A percentile compares a stretch with the other conserved stretches of the same genome.
These are phyloP conservation scores for Cladorrhinum sp. DNA, from an alignment of 2,329 filamentous ascomycete genomes.

Conservation along the genomic window DNA sequence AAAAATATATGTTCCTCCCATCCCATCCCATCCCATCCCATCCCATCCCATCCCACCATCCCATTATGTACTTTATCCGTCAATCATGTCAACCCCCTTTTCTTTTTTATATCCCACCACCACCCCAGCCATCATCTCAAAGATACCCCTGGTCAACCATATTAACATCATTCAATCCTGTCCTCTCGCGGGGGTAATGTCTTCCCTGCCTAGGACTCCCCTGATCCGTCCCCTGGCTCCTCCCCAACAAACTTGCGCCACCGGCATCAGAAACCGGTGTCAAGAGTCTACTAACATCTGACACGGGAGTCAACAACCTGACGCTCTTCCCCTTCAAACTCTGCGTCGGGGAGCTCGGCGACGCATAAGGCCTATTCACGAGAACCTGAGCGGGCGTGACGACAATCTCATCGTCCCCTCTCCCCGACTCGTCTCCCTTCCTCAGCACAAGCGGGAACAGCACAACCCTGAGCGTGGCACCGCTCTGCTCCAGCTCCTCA, in stretches of 20 bases:
- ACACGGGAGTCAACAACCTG: slow-evolving; percentile 43
- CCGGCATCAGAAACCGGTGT: slow-evolving; percentile 49
- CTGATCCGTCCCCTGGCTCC: slow-evolving; percentile 17
- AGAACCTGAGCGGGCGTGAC: slow-evolving; percentile 94
- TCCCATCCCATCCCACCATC: too few relatives aligned
- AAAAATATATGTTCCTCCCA: neutral
- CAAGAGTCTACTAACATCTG: slow-evolving; percentile 15
- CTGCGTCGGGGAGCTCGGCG: slow-evolving; percentile 9
- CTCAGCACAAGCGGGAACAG: slow-evolving; percentile 96
- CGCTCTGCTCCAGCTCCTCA: slow-evolving; percentile 73
- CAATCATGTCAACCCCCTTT: neutral
- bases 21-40: too few relatives aligned
- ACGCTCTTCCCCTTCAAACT: slow-evolving; percentile 24
- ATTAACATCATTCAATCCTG: slow-evolving; percentile 35
- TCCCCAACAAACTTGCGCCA: slow-evolving; percentile 37
- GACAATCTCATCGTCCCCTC: slow-evolving; percentile 90
- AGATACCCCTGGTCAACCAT: slow-evolving; percentile 29
- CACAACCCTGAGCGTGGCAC: slow-evolving; percentile 81
- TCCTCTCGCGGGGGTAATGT: neutral
- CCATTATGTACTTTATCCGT: neutral
- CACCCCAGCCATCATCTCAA: slow-evolving; percentile 3
- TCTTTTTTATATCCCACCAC: neutral
- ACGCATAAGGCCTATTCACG: slow-evolving; percentile 54
- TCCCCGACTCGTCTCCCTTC: slow-evolving; percentile 83
- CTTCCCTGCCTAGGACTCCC: slow-evolving; percentile 4